Percentiles rank a stretch among this genome's conserved stretches.
Evolutionary conservation across 2,329 filamentous ascomycete species (phyloP).

Genomic region (Truncatella angustata): DNA sequence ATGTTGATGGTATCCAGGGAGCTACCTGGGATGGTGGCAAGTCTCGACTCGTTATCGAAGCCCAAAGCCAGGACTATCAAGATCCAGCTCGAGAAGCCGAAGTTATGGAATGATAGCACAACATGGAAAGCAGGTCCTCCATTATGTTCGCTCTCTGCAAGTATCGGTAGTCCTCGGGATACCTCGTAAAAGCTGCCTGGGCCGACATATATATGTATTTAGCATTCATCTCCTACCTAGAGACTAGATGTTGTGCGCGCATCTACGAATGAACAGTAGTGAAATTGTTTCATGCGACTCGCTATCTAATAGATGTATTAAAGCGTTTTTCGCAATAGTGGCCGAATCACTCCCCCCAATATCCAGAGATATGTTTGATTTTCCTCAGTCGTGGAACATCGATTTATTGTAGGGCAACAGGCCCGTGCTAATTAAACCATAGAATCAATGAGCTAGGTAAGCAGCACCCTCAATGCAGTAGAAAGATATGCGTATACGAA

Average conservation of each 20-base stretch:
- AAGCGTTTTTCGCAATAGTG: no score
- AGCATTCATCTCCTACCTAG: not conserved
- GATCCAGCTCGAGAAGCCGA: constrained; percentile 31
- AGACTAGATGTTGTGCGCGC: not conserved
- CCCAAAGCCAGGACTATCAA: constrained; percentile 25
- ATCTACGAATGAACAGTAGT: constrained; percentile 16
- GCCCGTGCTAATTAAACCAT: no score
- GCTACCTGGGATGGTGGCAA: constrained; percentile 29
- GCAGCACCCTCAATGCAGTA: no score
- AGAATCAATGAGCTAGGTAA: no score
- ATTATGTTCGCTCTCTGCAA: not conserved
- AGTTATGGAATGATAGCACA: constrained; percentile 34
- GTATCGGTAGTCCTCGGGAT: not conserved
- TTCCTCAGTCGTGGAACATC: no score
- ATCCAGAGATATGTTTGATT: no score
- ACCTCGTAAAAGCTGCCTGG: not conserved
- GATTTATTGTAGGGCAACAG: no score
- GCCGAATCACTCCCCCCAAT: no score
- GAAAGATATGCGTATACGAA: no score
- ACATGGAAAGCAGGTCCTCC: constrained; percentile 31
- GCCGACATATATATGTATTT: not conserved
- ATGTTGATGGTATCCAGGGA: constrained; percentile 28
- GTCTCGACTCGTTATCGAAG: constrained; percentile 25
- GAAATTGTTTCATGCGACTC: no score
- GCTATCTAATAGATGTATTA: no score